These are phyloP conservation scores for Sarcodon sp. DNA, from an alignment of 768 basidiomycete genomes.

Conservation along the genomic window DNA sequence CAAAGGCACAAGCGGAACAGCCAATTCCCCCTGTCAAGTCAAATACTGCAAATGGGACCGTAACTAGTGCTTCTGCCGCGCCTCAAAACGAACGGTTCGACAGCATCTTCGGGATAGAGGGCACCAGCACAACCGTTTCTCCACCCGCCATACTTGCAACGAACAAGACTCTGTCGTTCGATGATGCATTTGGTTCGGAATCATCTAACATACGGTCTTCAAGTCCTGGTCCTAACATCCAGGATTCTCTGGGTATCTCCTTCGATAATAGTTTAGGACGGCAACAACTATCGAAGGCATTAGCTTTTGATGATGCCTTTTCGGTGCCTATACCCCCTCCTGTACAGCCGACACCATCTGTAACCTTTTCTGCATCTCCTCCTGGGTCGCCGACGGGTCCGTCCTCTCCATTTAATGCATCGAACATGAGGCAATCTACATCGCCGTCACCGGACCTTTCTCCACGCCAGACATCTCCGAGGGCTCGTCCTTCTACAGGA, in stretches of 20 bases:
- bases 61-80: not conserved
- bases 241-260: conserved; percentile 16
- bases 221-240: conserved; percentile 4
- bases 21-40: conserved; percentile 5
- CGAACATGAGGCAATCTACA: conserved; percentile 7
- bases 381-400: conserved; percentile 25
- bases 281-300: conserved; percentile 25
- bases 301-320: conserved; percentile 28
- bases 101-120: not conserved
- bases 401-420: conserved; percentile 7
- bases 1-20: conserved; percentile 17
- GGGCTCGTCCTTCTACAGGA: conserved; percentile 44
- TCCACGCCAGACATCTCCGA: conserved; percentile 42
- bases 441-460: conserved; percentile 27
- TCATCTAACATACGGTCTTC: no score
- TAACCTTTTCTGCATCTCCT: conserved; percentile 26
- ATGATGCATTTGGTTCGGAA: conserved; percentile 29
- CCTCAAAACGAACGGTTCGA: not conserved
- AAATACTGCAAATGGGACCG: not conserved
- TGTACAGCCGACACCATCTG: conserved; percentile 11
- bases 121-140: conserved; percentile 2
- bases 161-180: conserved; percentile 24
- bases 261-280: conserved; percentile 48
- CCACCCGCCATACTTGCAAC: conserved; percentile 6
- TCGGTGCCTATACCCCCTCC: conserved; percentile 13